A percentile compares a stretch with the other conserved stretches of the same genome.
Conservation (phyloP, 1,284 basidiomycete species). For the Lentinula novae-zelandiae region DNA sequence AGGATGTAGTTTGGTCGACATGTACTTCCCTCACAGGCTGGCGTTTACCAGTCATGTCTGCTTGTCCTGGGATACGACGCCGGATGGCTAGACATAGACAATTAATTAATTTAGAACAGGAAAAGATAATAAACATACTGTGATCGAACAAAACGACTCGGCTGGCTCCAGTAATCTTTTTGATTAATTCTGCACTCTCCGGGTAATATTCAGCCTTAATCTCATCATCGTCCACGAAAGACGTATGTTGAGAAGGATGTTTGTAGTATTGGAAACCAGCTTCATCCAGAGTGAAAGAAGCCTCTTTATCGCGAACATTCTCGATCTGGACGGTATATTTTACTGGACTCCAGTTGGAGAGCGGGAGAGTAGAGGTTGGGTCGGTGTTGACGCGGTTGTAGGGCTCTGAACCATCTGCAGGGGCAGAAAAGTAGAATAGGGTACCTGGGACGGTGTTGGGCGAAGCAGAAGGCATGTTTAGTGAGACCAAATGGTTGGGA, state of each 20-base stretch:
- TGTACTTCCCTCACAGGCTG: slow-evolving; percentile 48
- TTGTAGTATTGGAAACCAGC: slow-evolving; percentile 45
- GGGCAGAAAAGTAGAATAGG: slow-evolving; percentile 9
- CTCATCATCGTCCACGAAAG: slow-evolving; percentile 35
- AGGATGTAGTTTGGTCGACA: slow-evolving; percentile 49
- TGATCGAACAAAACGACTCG: slow-evolving; percentile 54
- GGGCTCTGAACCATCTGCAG: slow-evolving; percentile 8
- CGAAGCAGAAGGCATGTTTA: not conserved
- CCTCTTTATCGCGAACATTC: slow-evolving; percentile 42
- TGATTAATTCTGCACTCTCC: slow-evolving; percentile 46
- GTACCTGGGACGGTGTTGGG: slow-evolving; percentile 4
- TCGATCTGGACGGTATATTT: slow-evolving; percentile 20
- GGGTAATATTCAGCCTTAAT: slow-evolving; percentile 47
- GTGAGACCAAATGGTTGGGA: not conserved
- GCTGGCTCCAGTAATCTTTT: slow-evolving; percentile 48
- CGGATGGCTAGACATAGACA: slow-evolving; percentile 36
- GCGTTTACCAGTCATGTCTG: slow-evolving; percentile 36
- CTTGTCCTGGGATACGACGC: slow-evolving; percentile 35
- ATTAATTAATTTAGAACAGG: not conserved
- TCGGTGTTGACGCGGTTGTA: slow-evolving; percentile 4
- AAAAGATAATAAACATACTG: slow-evolving; percentile 28
- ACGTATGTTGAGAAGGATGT: slow-evolving; percentile 20
- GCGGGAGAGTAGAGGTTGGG: not conserved
- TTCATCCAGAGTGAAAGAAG: slow-evolving; percentile 39
- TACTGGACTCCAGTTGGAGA: slow-evolving; percentile 2